Evolutionary conservation across 768 basidiomycete species (phyloP).

Genomic region (Hemileccinum impolitum): DNA sequence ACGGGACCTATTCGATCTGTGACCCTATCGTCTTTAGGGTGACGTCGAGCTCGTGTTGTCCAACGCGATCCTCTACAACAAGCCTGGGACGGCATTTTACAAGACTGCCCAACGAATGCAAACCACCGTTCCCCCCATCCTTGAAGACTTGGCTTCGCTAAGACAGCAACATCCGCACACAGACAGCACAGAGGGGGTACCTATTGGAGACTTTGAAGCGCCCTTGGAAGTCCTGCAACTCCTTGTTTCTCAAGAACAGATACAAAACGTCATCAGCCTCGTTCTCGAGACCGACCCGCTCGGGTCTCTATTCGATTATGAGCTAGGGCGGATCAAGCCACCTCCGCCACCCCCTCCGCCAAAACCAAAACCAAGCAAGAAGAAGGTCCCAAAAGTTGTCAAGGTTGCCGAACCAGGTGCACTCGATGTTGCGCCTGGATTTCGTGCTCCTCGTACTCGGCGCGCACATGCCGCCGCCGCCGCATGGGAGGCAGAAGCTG

Average conservation of each 20-base stretch:
- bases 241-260: slow-evolving; percentile 48
- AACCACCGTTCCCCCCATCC: slow-evolving; percentile 36
- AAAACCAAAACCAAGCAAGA: slow-evolving; percentile 39
- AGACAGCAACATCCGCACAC: slow-evolving; percentile 14
- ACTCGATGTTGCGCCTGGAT: slow-evolving; percentile 42
- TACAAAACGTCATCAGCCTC: slow-evolving; percentile 53
- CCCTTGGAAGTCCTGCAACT: slow-evolving; percentile 54
- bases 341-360: slow-evolving; percentile 55
- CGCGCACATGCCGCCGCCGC: slow-evolving; percentile 39
- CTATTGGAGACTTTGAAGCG: slow-evolving; percentile 74
- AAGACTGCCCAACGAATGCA: slow-evolving; percentile 67
- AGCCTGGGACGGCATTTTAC: slow-evolving; percentile 64
- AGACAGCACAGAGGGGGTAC: slow-evolving; percentile 3
- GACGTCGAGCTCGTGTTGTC: slow-evolving; percentile 82
- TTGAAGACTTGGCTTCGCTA: slow-evolving; percentile 24
- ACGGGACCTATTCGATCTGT: neutral
- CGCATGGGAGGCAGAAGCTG: slow-evolving; percentile 43
- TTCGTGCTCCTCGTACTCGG: slow-evolving; percentile 50
- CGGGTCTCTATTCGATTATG: slow-evolving; percentile 63
- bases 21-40: slow-evolving; percentile 39
- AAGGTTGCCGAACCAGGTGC: slow-evolving; percentile 19
- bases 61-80: slow-evolving; percentile 89
- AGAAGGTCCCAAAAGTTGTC: slow-evolving; percentile 31
- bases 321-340: slow-evolving; percentile 59
- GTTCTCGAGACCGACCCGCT: slow-evolving; percentile 58